Conservation (phyloP, 169 alveolate genomes). For the Eimeria sp. region DNA sequence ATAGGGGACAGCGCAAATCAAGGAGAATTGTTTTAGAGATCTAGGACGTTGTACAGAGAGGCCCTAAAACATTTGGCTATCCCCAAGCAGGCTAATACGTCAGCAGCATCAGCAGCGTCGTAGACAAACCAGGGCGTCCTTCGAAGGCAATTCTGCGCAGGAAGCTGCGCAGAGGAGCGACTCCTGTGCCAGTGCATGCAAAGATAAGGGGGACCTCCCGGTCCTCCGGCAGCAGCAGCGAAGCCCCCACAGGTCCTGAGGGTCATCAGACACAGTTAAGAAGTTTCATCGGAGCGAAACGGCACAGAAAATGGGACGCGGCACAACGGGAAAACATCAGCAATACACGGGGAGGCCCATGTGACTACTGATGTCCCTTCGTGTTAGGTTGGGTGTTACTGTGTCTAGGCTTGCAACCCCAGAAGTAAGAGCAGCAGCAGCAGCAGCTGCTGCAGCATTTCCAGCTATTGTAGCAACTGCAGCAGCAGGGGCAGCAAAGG, state of each 20-base stretch:
- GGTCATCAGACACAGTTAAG: no score
- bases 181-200: constrained; percentile 70
- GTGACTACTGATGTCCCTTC: neutral
- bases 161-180: constrained; percentile 66
- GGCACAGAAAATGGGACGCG: neutral
- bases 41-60: no score
- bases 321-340: neutral
- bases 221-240: constrained; percentile 53
- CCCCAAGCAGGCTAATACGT: neutral
- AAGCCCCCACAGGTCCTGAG: constrained; percentile 62
- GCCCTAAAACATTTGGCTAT: no score
- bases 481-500: neutral
- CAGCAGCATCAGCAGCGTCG: neutral
- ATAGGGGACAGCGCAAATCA: neutral
- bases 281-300: neutral
- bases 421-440: neutral
- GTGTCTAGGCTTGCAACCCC: neutral
- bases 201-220: neutral
- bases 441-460: neutral
- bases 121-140: constrained; percentile 6
- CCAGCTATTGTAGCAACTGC: neutral
- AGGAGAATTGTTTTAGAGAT: neutral
- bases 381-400: no score
- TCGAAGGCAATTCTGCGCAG: neutral
- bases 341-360: neutral